phyloP scores from a whole-genome alignment of 768 basidiomycete genomes.

The Leccinum incarnatum region DNA sequence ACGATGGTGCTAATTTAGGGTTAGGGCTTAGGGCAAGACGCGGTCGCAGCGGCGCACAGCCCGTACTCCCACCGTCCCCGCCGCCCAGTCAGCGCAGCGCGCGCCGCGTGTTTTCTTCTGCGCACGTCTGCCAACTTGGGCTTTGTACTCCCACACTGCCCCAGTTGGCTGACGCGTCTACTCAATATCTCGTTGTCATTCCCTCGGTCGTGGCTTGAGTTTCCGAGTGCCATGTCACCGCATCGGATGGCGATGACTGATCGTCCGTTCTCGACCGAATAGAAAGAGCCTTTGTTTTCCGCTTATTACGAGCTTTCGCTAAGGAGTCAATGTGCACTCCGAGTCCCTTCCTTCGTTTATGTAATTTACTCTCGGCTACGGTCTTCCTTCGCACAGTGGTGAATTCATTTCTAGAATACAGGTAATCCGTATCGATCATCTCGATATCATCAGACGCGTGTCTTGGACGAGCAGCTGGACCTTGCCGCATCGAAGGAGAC shows the following conservation, averaged over 20 bases:
- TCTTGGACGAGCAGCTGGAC: not conserved
- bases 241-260: not conserved
- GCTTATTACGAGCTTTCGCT: conserved; percentile 8
- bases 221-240: not conserved
- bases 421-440: conserved; percentile 15
- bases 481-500: not conserved
- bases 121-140: conserved; percentile 1
- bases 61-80: conserved; percentile 12
- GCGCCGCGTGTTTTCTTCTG: conserved; percentile 22
- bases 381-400: not conserved
- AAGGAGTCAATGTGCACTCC: not conserved
- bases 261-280: not conserved
- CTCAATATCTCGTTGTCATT: not conserved
- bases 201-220: not conserved
- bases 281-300: not conserved
- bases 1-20: conserved; percentile 18
- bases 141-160: not conserved
- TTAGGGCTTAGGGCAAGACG: conserved; percentile 31
- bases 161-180: not conserved
- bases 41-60: conserved; percentile 10
- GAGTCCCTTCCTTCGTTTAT: not conserved
- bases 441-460: conserved; percentile 3
- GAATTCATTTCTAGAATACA: conserved; percentile 6
- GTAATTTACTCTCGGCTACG: conserved; percentile 11
- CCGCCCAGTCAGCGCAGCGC: conserved; percentile 5